A percentile compares a stretch with the other conserved stretches of the same genome.
Evolutionary conservation across 768 basidiomycete genomes (phyloP).

Genomic region (Sarcomyxa edulis): DNA sequence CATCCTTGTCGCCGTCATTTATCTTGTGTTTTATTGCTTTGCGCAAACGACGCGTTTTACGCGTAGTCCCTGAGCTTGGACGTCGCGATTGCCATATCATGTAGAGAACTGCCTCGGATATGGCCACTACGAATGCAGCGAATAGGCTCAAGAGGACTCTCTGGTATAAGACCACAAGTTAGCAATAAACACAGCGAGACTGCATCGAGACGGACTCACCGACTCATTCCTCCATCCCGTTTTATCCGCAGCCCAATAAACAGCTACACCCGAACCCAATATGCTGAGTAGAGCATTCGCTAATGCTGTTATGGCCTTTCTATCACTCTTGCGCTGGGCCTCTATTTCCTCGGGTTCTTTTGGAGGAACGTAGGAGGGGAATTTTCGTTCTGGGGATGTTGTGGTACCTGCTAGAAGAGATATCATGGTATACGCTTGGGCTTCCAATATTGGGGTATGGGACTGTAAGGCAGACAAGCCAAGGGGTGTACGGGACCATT

Average conservation of each 20-base stretch:
- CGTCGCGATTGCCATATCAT: slow-evolving; percentile 66
- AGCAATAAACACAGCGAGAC: slow-evolving; percentile 1
- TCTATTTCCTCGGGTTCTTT: slow-evolving; percentile 43
- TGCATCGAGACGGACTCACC: slow-evolving; percentile 38
- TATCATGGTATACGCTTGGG: slow-evolving; percentile 61
- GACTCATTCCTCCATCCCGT: slow-evolving; percentile 69
- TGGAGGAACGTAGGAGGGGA: slow-evolving; percentile 45
- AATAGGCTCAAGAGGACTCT: slow-evolving; percentile 59
- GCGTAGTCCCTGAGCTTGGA: slow-evolving; percentile 11
- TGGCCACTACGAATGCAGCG: slow-evolving; percentile 60
- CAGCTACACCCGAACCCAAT: slow-evolving; percentile 56
- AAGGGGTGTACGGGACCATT: slow-evolving; percentile 58
- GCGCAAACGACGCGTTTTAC: slow-evolving; percentile 13
- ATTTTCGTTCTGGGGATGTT: slow-evolving; percentile 73
- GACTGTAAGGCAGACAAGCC: slow-evolving; percentile 35
- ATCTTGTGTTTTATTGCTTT: slow-evolving; percentile 29
- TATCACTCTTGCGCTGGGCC: slow-evolving; percentile 45
- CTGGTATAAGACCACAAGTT: slow-evolving; percentile 22
- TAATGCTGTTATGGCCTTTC: slow-evolving; percentile 62
- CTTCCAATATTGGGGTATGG: slow-evolving; percentile 38
- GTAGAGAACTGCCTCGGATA: slow-evolving; percentile 65
- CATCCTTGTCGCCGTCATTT: slow-evolving; percentile 19
- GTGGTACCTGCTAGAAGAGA: slow-evolving; percentile 71
- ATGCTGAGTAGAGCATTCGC: slow-evolving; percentile 72
- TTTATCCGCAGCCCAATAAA: slow-evolving; percentile 68